Percentiles rank a stretch among this genome's conserved stretches.
Conservation (phyloP, 1,139 yeast species). For the Blastobotrys elegans region DNA sequence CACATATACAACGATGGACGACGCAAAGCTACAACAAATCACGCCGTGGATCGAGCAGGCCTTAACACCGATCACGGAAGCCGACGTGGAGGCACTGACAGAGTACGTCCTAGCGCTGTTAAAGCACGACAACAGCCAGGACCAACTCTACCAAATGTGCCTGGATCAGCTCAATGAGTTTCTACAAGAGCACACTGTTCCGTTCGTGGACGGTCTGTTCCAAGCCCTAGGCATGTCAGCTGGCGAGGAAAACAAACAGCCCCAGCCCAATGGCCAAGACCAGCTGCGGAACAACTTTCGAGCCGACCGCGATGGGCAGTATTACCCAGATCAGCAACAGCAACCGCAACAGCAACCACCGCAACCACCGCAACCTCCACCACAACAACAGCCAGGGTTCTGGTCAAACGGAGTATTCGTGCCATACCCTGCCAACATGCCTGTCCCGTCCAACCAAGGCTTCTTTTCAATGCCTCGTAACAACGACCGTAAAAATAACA, state of each 20-base stretch:
- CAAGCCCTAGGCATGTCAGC: constrained; percentile 9
- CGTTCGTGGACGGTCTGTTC: constrained; percentile 33
- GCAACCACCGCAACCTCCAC: constrained; percentile 1
- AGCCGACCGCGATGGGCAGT: constrained; percentile 15
- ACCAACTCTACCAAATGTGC: constrained; percentile 33
- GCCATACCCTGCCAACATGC: constrained; percentile 24
- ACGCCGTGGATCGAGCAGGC: constrained; percentile 38
- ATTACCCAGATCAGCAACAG: not conserved
- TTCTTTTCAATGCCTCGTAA: constrained; percentile 17
- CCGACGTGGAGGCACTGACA: constrained; percentile 42
- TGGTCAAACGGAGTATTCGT: constrained; percentile 28
- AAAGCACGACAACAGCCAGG: constrained; percentile 30
- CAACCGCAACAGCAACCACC: constrained; percentile 6
- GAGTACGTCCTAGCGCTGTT: constrained; percentile 44
- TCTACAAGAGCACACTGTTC: constrained; percentile 28
- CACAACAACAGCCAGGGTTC: constrained; percentile 16
- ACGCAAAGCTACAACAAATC: constrained; percentile 21
- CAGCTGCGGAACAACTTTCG: constrained; percentile 22
- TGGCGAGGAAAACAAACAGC: not conserved
- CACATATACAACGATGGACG: constrained; percentile 21
- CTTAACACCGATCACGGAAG: constrained; percentile 35
- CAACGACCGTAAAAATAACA: not conserved
- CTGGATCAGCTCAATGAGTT: constrained; percentile 38
- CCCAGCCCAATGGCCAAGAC: constrained; percentile 15
- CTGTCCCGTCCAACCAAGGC: constrained; percentile 25